Evolutionary conservation across 176 grass and related monocot genomes (phyloP).

Genomic region (Avena eriantha): DNA sequence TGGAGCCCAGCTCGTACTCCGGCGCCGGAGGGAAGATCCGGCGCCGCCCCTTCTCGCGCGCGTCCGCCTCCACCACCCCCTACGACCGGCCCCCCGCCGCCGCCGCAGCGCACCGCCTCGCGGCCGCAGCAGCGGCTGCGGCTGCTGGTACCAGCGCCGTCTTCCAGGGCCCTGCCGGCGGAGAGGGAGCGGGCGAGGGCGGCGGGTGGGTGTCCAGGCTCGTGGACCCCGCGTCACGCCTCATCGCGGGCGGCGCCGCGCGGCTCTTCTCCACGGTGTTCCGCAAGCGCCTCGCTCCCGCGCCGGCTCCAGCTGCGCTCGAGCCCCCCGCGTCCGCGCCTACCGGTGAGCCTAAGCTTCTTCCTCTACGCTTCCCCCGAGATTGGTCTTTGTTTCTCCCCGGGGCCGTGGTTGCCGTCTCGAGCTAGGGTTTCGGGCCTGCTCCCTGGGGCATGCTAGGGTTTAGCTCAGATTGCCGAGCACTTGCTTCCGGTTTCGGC

Average conservation of each 20-base stretch:
- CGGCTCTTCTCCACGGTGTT: slow-evolving; percentile 86
- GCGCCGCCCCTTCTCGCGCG: slow-evolving; percentile 45
- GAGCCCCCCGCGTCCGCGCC: not conserved
- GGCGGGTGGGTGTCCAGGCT: slow-evolving; percentile 8
- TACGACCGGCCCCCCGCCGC: slow-evolving; percentile 65
- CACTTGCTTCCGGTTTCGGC: not conserved
- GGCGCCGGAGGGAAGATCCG: slow-evolving; percentile 84
- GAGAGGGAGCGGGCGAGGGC: not conserved
- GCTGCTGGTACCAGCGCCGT: not conserved
- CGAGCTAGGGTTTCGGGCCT: slow-evolving; percentile 47
- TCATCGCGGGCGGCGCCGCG: slow-evolving; percentile 74
- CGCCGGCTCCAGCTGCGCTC: not conserved
- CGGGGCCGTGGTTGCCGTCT: not conserved
- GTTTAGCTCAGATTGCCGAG: slow-evolving; percentile 33
- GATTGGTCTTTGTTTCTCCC: not conserved
- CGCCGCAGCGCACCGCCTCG: slow-evolving; percentile 44
- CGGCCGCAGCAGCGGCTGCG: not conserved
- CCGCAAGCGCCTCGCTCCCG: slow-evolving; percentile 57
- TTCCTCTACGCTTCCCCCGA: not conserved
- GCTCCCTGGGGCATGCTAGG: slow-evolving; percentile 27
- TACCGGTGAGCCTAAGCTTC: slow-evolving; percentile 44
- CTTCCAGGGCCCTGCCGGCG: not conserved
- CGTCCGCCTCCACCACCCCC: slow-evolving; percentile 50
- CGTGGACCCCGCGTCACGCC: slow-evolving; percentile 82
- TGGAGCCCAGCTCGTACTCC: slow-evolving; percentile 57